These are phyloP conservation scores for Saccharomycopsis fodiens DNA, from an alignment of 805 yeast genomes.

Conservation along the genomic window DNA sequence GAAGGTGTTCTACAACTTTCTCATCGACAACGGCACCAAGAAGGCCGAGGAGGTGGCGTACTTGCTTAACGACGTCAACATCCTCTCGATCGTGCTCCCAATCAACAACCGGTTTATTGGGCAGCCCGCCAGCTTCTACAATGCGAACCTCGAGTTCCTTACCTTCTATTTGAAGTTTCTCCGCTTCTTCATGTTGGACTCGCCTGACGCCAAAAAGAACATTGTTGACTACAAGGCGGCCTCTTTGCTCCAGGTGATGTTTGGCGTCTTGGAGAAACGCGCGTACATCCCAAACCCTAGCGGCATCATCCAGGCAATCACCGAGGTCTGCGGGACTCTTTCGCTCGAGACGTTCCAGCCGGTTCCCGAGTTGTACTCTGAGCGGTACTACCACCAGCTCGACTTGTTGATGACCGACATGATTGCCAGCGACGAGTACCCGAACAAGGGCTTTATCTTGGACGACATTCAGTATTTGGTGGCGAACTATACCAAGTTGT, in stretches of 20 bases:
- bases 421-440: neutral
- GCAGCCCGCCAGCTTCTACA: neutral
- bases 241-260: neutral
- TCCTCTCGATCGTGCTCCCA: neutral
- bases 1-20: neutral
- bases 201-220: neutral
- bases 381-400: neutral
- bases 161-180: neutral
- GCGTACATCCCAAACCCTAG: neutral
- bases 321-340: neutral
- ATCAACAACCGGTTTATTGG: neutral
- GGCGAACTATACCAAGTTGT: neutral
- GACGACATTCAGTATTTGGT: slow-evolving; percentile 1
- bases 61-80: neutral
- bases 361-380: neutral
- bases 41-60: neutral
- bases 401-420: neutral
- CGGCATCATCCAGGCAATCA: neutral
- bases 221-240: neutral
- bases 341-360: neutral
- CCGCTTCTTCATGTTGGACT: neutral
- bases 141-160: neutral
- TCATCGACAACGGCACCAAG: slow-evolving; percentile 1
- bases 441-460: neutral
- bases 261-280: neutral